Evolutionary conservation across 352 stramenopile genomes (phyloP), one percentile per base, ranked within the genome.

Genomic region (Albugo laibachii): DNA sequence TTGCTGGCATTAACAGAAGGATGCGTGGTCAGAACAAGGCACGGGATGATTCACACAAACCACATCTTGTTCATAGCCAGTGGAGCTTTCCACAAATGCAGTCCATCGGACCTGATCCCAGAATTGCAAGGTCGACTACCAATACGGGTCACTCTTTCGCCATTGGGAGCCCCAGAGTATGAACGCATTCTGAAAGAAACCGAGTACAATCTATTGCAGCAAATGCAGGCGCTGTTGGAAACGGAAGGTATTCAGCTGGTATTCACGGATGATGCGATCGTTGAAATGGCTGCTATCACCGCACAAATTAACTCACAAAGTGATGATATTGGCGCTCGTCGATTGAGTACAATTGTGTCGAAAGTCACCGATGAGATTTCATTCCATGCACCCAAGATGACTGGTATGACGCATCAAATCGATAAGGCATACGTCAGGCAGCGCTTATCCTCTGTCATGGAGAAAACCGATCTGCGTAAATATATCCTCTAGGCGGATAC

Each of bases 21-120:
- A 31, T 97, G 83, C 20, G 94, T 87, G 15, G 76, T 95, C 27
- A 93, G 77, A 54, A 98, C 93, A 14, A 95, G 96, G 56, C 75
- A 83, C 42, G 65, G 63, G 10, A 60, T 98, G 55, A 79, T 99
- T 19, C 95, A 98, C 66, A 99, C 95, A 47, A 92, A 98, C 69
- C 96, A 97, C 65, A 98, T 99, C 48, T 62, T 99, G 15, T 99
- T 99, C 58, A 97, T 99, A 61, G 91, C 84, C 6, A 83, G 72
- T 36, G 75, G 94, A 39, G 94, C 95, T 16, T 99, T 99, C 61
- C 89, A 98, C 69, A 66, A 81, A 19, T 94, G 92, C 47, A 98
- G 97, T 63, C 93, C 94, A 35, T 97, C 86, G 36, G 95, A 99
- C 56, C 71, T 99, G 54, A 84, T 99, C 54, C 86, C 95, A 5